Evolutionary conservation across 805 yeast genomes (phyloP).

Genomic region (Spathaspora hagerdaliae): DNA sequence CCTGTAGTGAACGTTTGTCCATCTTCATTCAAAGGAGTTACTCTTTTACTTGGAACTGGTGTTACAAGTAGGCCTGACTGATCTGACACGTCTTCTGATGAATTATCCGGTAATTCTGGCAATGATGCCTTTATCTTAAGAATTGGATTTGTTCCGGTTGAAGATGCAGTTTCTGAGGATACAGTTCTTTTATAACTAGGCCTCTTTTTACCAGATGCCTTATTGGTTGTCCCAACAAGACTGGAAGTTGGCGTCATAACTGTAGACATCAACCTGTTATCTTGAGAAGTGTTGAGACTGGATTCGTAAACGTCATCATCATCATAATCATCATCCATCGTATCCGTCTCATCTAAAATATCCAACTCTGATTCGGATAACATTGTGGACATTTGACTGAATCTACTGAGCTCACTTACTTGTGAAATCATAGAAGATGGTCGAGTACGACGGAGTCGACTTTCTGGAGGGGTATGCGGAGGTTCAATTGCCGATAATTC

Average conservation of each 20-base stretch:
- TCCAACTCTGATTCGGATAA: slow-evolving; percentile 41
- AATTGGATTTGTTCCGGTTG: not conserved
- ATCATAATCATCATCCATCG: slow-evolving; percentile 32
- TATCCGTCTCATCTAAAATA: slow-evolving; percentile 35
- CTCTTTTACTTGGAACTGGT: not conserved
- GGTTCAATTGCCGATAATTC: not conserved
- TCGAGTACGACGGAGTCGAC: slow-evolving; percentile 17
- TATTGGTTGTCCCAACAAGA: not conserved
- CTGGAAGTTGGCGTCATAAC: slow-evolving; percentile 12
- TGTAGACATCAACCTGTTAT: slow-evolving; percentile 11
- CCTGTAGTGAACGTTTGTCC: not conserved
- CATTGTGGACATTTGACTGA: slow-evolving; percentile 38
- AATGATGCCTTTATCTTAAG: slow-evolving; percentile 25
- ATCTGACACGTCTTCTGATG: slow-evolving; percentile 26
- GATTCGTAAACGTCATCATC: slow-evolving; percentile 37
- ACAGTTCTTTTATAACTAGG: slow-evolving; percentile 29
- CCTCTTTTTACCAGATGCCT: slow-evolving; percentile 13
- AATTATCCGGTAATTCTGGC: slow-evolving; percentile 32
- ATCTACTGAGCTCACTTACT: slow-evolving; percentile 34
- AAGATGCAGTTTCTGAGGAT: slow-evolving; percentile 24
- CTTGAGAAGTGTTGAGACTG: slow-evolving; percentile 33
- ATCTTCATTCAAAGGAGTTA: not conserved
- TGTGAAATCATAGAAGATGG: slow-evolving; percentile 41
- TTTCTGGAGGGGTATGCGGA: slow-evolving; percentile 5
- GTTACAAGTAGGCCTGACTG: not conserved